Percentiles rank a stretch among this genome's conserved stretches.
Evolutionary conservation across 768 basidiomycete genomes (phyloP).

Genomic region (Nidula microcarpa): DNA sequence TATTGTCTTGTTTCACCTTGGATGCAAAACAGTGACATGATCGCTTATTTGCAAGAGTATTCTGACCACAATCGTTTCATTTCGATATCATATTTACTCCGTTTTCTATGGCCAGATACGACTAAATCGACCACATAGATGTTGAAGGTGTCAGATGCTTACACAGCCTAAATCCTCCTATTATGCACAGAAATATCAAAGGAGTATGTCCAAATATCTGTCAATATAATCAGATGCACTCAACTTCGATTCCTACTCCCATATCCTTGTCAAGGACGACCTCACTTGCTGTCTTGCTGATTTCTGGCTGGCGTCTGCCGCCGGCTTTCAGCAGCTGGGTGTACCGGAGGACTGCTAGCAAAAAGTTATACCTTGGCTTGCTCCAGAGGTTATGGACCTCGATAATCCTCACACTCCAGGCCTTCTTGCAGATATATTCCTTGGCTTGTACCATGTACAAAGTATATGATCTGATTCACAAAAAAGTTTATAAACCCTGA

Average conservation of each 20-base stretch:
- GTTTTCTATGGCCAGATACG: no score
- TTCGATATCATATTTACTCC: no score
- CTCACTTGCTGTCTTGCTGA: conserved; percentile 7
- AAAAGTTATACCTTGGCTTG: conserved; percentile 5
- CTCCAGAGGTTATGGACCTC: conserved; percentile 5
- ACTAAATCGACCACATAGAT: no score
- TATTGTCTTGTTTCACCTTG: not conserved
- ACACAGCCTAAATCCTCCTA: not conserved
- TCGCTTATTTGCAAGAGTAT: not conserved
- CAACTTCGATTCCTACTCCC: not conserved
- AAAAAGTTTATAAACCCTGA: no score
- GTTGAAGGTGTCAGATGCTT: not conserved
- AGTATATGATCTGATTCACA: conserved; percentile 1
- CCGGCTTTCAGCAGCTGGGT: no score
- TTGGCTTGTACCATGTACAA: conserved; percentile 9
- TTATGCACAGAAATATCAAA: conserved; percentile 1
- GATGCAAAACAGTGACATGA: conserved; percentile 1
- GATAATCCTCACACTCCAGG: not conserved
- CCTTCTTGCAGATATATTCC: conserved; percentile 8
- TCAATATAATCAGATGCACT: not conserved
- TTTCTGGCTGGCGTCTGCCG: conserved; percentile 10
- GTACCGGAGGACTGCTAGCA: no score
- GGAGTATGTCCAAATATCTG: not conserved
- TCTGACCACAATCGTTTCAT: not conserved
- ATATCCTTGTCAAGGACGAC: conserved; percentile 9